Conservation (phyloP, 2,329 filamentous ascomycete species). For the Alternaria arbusti region DNA sequence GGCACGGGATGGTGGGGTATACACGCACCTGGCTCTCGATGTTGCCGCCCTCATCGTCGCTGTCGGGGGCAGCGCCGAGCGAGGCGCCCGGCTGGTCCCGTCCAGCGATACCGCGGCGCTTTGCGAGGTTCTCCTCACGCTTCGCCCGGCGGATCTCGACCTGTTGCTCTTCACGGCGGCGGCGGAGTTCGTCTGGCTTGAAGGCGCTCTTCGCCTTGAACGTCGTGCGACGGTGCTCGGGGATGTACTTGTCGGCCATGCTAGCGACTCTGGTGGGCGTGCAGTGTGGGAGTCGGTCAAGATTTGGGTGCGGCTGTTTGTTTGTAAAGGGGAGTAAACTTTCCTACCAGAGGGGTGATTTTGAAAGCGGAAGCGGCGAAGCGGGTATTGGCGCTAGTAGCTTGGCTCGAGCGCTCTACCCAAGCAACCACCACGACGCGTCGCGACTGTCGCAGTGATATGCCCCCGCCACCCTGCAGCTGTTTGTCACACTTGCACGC, state of each 20-base stretch:
- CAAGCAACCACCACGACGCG: constrained; percentile 21
- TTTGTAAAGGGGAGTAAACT: constrained; percentile 42
- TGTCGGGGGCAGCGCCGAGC: constrained; percentile 88
- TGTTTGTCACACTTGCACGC: background rate
- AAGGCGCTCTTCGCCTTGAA: constrained; percentile 99
- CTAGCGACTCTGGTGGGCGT: constrained; percentile 45
- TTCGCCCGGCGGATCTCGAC: constrained; percentile 99
- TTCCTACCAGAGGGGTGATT: constrained; percentile 37
- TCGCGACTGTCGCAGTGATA: background rate
- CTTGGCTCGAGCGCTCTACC: constrained; percentile 21
- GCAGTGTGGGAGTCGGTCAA: constrained; percentile 23
- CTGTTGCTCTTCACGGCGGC: constrained; percentile 98
- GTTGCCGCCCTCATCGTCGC: constrained; percentile 93
- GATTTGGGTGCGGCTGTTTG: constrained; percentile 33
- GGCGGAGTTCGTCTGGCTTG: constrained; percentile 98
- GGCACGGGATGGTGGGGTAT: constrained; percentile 26
- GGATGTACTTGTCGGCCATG: constrained; percentile 99
- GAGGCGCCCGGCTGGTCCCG: constrained; percentile 77
- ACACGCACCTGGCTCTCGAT: constrained; percentile 91
- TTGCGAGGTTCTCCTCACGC: constrained; percentile 98
- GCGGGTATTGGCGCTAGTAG: constrained; percentile 25
- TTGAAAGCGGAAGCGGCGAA: constrained; percentile 46
- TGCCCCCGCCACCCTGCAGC: background rate
- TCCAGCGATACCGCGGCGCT: constrained; percentile 90
- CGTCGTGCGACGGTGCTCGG: constrained; percentile 97